A percentile compares a stretch with the other conserved stretches of the same genome.
Evolutionary conservation across 2,329 filamentous ascomycete genomes (phyloP).

Genomic region (Penicillium rolfsii): DNA sequence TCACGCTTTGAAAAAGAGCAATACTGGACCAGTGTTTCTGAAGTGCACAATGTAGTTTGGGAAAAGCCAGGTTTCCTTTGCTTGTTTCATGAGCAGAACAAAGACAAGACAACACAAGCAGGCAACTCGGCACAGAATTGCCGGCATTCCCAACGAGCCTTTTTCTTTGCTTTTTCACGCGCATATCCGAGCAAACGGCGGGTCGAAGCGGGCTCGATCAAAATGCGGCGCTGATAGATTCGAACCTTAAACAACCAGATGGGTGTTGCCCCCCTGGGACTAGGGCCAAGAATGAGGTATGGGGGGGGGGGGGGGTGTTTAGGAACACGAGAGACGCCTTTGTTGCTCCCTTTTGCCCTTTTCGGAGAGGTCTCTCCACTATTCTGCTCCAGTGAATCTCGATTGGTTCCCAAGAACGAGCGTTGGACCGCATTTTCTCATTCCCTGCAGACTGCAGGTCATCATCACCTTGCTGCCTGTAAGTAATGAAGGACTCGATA

Average conservation of each 20-base stretch:
- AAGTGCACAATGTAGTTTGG: no score
- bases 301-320: constrained; percentile 7
- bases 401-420: constrained; percentile 24
- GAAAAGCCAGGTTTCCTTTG: background rate
- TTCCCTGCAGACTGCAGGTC: constrained; percentile 29
- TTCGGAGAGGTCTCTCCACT: constrained; percentile 16
- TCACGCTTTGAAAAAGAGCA: constrained; percentile 6
- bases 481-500: constrained; percentile 8
- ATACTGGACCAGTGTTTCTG: background rate
- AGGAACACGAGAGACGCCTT: constrained; percentile 23
- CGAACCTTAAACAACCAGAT: constrained; percentile 12
- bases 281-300: constrained; percentile 22
- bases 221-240: constrained; percentile 4
- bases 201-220: background rate
- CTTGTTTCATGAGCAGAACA: background rate
- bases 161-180: constrained; percentile 2
- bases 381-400: constrained; percentile 19
- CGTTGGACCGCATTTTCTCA: constrained; percentile 17
- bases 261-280: background rate
- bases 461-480: constrained; percentile 19
- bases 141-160: background rate
- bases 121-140: background rate
- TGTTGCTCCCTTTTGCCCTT: constrained; percentile 26
- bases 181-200: constrained; percentile 2
- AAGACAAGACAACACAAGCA: background rate